These are phyloP conservation scores for Austroboletus niveus DNA, from an alignment of 1,284 basidiomycete species.

Conservation along the genomic window DNA sequence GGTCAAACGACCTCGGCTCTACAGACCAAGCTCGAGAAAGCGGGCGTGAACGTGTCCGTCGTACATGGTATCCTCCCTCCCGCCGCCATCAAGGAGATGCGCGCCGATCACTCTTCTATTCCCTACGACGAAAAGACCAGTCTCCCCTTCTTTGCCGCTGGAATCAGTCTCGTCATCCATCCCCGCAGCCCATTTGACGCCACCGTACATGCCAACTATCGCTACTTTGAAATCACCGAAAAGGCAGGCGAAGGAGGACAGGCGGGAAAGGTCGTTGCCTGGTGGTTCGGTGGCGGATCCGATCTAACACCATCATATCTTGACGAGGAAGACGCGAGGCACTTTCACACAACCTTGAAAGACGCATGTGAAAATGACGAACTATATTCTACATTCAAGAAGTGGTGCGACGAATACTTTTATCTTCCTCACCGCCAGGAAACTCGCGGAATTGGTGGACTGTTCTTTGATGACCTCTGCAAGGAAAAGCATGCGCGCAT, in stretches of 20 bases:
- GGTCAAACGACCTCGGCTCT: constrained; percentile 27
- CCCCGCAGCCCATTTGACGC: constrained; percentile 89
- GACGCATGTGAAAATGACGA: constrained; percentile 72
- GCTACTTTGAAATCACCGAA: constrained; percentile 92
- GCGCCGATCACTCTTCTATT: constrained; percentile 82
- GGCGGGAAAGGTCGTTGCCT: constrained; percentile 61
- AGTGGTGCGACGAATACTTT: constrained; percentile 99
- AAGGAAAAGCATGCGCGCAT: constrained; percentile 58
- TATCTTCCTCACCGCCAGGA: constrained; percentile 91
- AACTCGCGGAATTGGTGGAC: constrained; percentile 87
- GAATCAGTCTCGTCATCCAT: constrained; percentile 91
- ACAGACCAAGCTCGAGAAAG: constrained; percentile 84
- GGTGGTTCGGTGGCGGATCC: constrained; percentile 99
- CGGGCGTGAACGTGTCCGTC: constrained; percentile 93
- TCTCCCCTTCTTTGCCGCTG: constrained; percentile 93
- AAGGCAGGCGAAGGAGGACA: constrained; percentile 35
- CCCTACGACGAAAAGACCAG: constrained; percentile 61
- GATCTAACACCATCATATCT: constrained; percentile 96
- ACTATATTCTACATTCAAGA: constrained; percentile 84
- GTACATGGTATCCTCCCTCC: constrained; percentile 90
- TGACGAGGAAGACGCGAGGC: constrained; percentile 81
- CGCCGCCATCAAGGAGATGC: constrained; percentile 90
- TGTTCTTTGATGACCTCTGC: constrained; percentile 94
- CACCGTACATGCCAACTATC: constrained; percentile 96
- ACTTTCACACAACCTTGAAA: constrained; percentile 86